Base-by-base conservation (phyloP, 2,329 filamentous ascomycete species). In the Fragosphaeria purpurea region DNA sequence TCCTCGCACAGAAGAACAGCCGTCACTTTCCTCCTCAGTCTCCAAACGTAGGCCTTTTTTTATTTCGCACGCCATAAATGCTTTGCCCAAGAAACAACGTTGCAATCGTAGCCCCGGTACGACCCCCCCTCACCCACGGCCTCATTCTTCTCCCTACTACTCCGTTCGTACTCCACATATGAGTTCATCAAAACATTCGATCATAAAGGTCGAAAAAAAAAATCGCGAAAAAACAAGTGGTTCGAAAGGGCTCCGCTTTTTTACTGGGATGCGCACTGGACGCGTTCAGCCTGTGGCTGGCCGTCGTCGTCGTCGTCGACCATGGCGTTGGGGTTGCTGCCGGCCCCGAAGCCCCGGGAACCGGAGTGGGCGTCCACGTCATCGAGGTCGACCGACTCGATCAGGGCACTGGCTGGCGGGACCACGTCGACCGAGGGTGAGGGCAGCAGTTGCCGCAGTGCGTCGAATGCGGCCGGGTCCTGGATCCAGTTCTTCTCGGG, bases 221-320 rank as follows among this genome's bases (percentile, higher is more conserved):
- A 49, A 22, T 22, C 22, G 22, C 22, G 22, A n/a, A 40, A 35
- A 48, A 46, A 32, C 34, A 35, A 46, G 12, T 33, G 13, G 34
- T 10, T 30, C 30, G 13, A 33, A 41, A 13, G 35, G 10, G n/a
- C 30, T 13, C 6, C 22, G 30, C 2, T 44, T 33, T 6, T 10
- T 50, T 90, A 93, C 79, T 93, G 87, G 37, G 86, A 88, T 52
- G 87, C 86, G 68, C 87, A 93, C 74, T 93, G 87, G 53, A 93
- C 86, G 56, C 87, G 81, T 73, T 90, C 86, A 46, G 74, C 85
- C 55, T 85, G 84, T 11, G 80, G 76, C 56, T 86, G 83, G 22
- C 83, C 85, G 7, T 90, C 85, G 44, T 89, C 82, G 7, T 90
- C 86, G 10, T 90, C 86, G 41, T 90, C 86, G 1, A 88, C 84